These are phyloP conservation scores for Clonostachys sp. DNA, from an alignment of 2,329 filamentous ascomycete species.

Conservation along the genomic window DNA sequence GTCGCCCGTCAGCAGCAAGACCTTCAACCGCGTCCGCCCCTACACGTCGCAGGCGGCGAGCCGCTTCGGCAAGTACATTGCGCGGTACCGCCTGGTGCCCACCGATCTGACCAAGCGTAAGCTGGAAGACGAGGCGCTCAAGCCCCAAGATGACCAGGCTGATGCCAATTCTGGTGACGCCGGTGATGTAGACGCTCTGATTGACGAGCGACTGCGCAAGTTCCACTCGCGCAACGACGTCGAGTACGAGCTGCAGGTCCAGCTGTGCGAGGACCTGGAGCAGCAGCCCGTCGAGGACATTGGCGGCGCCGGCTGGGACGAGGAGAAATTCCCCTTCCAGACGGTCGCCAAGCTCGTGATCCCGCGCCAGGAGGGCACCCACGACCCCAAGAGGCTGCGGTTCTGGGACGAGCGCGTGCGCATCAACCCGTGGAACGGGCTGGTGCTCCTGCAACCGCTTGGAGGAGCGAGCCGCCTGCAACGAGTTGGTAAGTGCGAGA, in stretches of 20 bases:
- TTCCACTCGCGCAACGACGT: conserved; percentile 31
- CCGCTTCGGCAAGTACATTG: conserved; percentile 39
- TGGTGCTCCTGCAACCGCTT: conserved; percentile 31
- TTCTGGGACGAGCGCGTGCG: conserved; percentile 38
- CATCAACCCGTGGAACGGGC: conserved; percentile 33
- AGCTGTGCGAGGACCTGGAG: conserved; percentile 37
- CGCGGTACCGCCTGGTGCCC: conserved; percentile 40
- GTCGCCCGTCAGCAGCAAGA: conserved; percentile 26
- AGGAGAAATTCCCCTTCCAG: conserved; percentile 39
- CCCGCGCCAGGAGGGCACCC: conserved; percentile 27
- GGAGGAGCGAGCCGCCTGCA: conserved; percentile 27
- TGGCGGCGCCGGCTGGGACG: conserved; percentile 35
- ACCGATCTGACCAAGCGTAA: conserved; percentile 30
- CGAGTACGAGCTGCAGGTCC: conserved; percentile 37
- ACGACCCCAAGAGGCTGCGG: conserved; percentile 26
- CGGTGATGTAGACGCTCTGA: conserved; percentile 25
- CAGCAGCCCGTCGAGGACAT: conserved; percentile 37
- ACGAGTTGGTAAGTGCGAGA: neutral
- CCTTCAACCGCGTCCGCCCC: conserved; percentile 12
- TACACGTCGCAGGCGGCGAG: conserved; percentile 6
- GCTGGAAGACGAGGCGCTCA: conserved; percentile 20
- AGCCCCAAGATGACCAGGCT: no score
- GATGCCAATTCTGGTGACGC: conserved; percentile 11
- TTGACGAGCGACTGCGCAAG: conserved; percentile 29
- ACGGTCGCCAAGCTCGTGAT: conserved; percentile 28